Base-by-base conservation (phyloP, 1,139 yeast species). In the Candida freyschussii region DNA sequence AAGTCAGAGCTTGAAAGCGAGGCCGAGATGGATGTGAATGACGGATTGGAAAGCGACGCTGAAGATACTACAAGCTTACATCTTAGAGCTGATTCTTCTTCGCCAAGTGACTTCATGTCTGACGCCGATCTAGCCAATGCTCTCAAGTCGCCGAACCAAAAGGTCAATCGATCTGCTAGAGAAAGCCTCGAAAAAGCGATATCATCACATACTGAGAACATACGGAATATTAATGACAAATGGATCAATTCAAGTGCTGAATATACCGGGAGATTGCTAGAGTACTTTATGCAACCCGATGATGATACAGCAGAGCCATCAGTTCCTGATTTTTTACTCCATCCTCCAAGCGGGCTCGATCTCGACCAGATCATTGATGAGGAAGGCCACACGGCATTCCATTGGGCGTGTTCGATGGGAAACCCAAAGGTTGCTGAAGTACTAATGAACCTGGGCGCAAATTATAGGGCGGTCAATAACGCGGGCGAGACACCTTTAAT, bases 361-460 rank as follows among this genome's bases (percentile, higher is more conserved):
- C 73, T 83, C 43, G 83, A 84, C 57, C 83, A 75, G 43, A 73
- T 91, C 7, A 86, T 91, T 33, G 98, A 91, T 53, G 94, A 86
- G 39, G 96, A 91, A 55, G 94, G 96, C 1, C 95, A 91, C 52
- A 84, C 96, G 0, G 89, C 96, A 0, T 75, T 91, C 47, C 97
- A 91, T 57, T 89, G 97, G 97, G 95, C 97, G 0, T 83, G 96
- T 27, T 83, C 97, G 0, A 80, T 91, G 67, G 97, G 96, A 5
- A 78, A 80, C 47, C 62, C 78, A 28, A 74, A 72, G 24, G 78
- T 87, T 54, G 78, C 85, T 29, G 89, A 82, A 45, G 67, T 85
- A 13, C 63, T 89, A 26, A 62, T 84, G 16, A 72, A 75, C 35
- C 66, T 71, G 8, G 91, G 94, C 2, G 94, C 95, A 2, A 81